These are phyloP conservation scores for Saccharomyces mikatae DNA, from an alignment of 805 yeast genomes.

Conservation along the genomic window DNA sequence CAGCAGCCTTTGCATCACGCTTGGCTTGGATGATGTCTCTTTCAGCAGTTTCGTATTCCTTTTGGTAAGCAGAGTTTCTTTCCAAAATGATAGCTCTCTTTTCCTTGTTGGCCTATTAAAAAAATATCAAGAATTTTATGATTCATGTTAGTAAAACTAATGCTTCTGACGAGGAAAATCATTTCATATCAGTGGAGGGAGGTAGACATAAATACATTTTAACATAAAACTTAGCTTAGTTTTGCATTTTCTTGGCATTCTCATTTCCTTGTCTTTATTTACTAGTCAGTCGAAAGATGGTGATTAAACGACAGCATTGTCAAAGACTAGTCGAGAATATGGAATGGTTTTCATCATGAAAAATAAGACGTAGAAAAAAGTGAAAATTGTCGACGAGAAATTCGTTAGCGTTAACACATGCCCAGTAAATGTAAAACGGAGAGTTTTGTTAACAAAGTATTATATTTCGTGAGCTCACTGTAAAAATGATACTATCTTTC, in stretches of 20 bases:
- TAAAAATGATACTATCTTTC: neutral
- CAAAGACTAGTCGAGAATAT: conserved; percentile 52
- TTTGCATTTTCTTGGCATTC: neutral
- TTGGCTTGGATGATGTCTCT: conserved; percentile 78
- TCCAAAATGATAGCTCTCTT: conserved; percentile 69
- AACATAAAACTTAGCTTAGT: neutral
- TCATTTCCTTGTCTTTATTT: neutral
- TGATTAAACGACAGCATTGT: conserved; percentile 66
- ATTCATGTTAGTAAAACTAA: neutral
- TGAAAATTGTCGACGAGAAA: conserved; percentile 4
- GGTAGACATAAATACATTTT: neutral
- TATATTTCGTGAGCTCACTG: conserved; percentile 5
- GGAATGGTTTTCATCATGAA: conserved; percentile 46
- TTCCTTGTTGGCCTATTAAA: conserved; percentile 39
- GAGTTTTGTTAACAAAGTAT: neutral
- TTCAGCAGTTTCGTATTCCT: conserved; percentile 90
- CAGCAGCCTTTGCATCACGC: conserved; percentile 90
- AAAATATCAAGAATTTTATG: neutral
- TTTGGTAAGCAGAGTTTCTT: conserved; percentile 94
- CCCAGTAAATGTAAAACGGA: neutral
- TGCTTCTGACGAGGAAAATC: neutral
- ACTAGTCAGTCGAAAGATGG: conserved; percentile 68
- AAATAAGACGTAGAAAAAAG: neutral
- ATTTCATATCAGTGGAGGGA: neutral
- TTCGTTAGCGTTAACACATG: conserved; percentile 1